Evolutionary conservation across 768 basidiomycete species (phyloP), one percentile per base, ranked within the genome.

Genomic region (Mycena maculata): DNA sequence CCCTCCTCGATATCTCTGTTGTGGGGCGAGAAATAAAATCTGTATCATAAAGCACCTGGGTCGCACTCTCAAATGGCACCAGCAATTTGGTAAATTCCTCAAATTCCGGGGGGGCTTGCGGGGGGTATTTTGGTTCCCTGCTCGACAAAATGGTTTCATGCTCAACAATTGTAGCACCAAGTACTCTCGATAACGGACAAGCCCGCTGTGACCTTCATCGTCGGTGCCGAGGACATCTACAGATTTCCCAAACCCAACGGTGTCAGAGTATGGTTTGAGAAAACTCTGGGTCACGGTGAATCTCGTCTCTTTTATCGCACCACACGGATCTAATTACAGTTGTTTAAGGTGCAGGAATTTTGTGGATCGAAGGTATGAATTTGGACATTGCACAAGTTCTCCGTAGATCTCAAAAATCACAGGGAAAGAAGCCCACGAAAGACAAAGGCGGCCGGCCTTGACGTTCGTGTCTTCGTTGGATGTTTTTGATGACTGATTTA

Each of bases 1-100:
- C 89, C 89, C 12, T 73, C 71, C 22, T 33, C 78, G 9, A 80
- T 78, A 27, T 89, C 87, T 30, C 76, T 83, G 61, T 64, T 90
- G 3, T 90, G 89, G 89, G 89, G 89, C 1, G 84, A 89, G 68
- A 88, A 89, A 71, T 86, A 86, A 83, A 68, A 78, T 18, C 83
- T 90, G 15, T 89, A 87, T 69, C 80, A 83, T 55, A 74, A 75
- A 20, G 31, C 74, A n/a, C 89, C 89, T 39, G 89, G 89, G 16
- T 75, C 77, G 11, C 80, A 80, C 16, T 73, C 63, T 81, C 23
- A 75, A 80, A 20, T 90, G 88, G 88, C 85, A 87, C 59, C 76
- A 73, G 30, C 72, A 77, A 57, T 90, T 83, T 60, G 89, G 89
- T 20, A 85, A 82, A 33, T 79, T 89, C 9, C 81, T 89, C 41